Conservation (phyloP, 352 stramenopile genomes). For the Pythium sp. region DNA sequence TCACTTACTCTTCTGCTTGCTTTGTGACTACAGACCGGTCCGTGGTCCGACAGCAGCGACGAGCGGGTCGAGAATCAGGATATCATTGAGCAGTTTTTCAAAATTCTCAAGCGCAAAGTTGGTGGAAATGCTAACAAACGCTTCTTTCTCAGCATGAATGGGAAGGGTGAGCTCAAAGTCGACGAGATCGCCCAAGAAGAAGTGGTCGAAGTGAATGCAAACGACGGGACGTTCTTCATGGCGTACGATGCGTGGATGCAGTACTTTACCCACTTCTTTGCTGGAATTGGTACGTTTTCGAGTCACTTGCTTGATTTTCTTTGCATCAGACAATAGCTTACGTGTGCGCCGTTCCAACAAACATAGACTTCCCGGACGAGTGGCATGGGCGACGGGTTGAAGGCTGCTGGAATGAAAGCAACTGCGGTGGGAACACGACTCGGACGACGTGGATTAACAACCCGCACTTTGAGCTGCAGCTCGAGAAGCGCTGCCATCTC, state of each 20-base stretch:
- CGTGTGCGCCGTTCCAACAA: background rate
- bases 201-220: slow-evolving; percentile 72
- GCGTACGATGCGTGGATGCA: slow-evolving; percentile 83
- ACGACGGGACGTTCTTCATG: slow-evolving; percentile 93
- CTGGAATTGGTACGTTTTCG: slow-evolving; percentile 66
- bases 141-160: slow-evolving; percentile 55
- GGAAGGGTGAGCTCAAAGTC: slow-evolving; percentile 43
- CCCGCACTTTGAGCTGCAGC: slow-evolving; percentile 69
- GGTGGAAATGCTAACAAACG: slow-evolving; percentile 65
- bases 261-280: slow-evolving; percentile 91
- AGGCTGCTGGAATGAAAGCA: slow-evolving; percentile 75
- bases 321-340: background rate
- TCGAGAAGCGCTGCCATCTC: slow-evolving; percentile 59
- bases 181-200: slow-evolving; percentile 77
- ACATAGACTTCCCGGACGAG: slow-evolving; percentile 82
- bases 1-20: background rate
- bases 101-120: slow-evolving; percentile 61
- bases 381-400: slow-evolving; percentile 78
- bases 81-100: slow-evolving; percentile 74
- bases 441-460: slow-evolving; percentile 90
- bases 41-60: slow-evolving; percentile 80
- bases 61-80: slow-evolving; percentile 79
- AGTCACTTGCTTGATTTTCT: background rate
- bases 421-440: slow-evolving; percentile 73
- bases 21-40: slow-evolving; percentile 45